phyloP scores from a whole-genome alignment of 116 monocot genomes.

The Dioscorea cayenensis region DNA sequence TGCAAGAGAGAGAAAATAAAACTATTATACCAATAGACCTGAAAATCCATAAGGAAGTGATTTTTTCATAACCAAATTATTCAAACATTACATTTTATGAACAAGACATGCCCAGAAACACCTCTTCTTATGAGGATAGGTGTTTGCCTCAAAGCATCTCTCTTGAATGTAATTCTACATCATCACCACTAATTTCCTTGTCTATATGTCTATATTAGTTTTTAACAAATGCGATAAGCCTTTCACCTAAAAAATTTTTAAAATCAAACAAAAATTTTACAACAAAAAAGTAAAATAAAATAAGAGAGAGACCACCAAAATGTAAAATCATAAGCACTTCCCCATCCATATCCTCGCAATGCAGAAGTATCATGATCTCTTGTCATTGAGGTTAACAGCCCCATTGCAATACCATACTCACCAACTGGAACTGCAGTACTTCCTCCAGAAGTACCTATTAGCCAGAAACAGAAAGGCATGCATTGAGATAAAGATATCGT shows the following conservation, averaged over 20 bases:
- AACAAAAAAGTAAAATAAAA: neutral
- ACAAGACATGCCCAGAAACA: slow-evolving; percentile 49
- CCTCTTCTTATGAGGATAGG: slow-evolving; percentile 72
- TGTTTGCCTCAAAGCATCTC: slow-evolving; percentile 47
- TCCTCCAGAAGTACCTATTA: slow-evolving; percentile 26
- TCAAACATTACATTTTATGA: neutral
- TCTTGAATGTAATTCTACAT: slow-evolving; percentile 45
- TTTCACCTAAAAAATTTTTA: slow-evolving; percentile 37
- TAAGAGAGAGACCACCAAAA: neutral
- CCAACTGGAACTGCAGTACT: slow-evolving; percentile 19
- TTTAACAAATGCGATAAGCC: slow-evolving; percentile 60
- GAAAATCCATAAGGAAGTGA: neutral
- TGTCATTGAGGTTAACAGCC: slow-evolving; percentile 65
- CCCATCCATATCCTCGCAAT: slow-evolving; percentile 80
- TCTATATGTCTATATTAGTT: slow-evolving; percentile 53
- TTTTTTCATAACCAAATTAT: neutral
- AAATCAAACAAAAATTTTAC: neutral
- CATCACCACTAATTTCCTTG: slow-evolving; percentile 64
- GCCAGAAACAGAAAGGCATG: neutral
- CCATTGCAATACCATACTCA: slow-evolving; percentile 56
- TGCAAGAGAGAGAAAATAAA: slow-evolving; percentile 8
- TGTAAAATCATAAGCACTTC: slow-evolving; percentile 25
- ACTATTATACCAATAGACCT: neutral
- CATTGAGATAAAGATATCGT: neutral
- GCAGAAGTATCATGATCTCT: slow-evolving; percentile 63